Percentiles rank a stretch among this genome's conserved stretches.
Evolutionary conservation across 129 eudicot genomes (phyloP).

Genomic region (Flaveria brownii): DNA sequence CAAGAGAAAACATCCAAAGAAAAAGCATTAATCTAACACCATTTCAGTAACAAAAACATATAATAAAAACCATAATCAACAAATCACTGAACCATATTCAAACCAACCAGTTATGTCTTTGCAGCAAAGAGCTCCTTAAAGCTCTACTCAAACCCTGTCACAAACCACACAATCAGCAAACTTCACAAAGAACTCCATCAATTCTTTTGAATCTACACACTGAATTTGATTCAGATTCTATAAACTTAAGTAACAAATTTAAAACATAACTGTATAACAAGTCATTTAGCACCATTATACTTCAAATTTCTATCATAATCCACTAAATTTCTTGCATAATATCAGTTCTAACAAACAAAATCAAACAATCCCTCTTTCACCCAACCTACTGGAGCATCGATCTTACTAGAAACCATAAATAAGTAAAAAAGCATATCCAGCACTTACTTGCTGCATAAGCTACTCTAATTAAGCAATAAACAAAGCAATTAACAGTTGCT

Average conservation of each 20-base stretch:
- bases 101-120: conserved; percentile 27
- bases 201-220: not conserved
- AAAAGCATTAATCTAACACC: conserved; percentile 25
- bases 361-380: conserved; percentile 6
- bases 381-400: not conserved
- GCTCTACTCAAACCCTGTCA: conserved; percentile 39
- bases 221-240: not conserved
- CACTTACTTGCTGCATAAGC: not conserved
- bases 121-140: conserved; percentile 19
- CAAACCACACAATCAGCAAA: conserved; percentile 28
- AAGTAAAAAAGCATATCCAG: not conserved
- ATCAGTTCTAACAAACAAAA: not conserved
- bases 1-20: conserved; percentile 27
- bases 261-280: not conserved
- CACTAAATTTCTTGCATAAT: conserved; percentile 2
- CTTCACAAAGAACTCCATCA: not conserved
- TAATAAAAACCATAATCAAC: not conserved
- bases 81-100: conserved; percentile 13
- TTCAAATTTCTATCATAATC: not conserved
- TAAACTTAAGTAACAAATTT: not conserved
- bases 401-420: conserved; percentile 1
- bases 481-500: conserved; percentile 14
- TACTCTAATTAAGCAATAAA: not conserved
- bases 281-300: not conserved
- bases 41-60: not conserved